Percentiles rank a stretch among this genome's conserved stretches.
Conservation (phyloP, 768 basidiomycete species). For the Mycena kentingensis region DNA sequence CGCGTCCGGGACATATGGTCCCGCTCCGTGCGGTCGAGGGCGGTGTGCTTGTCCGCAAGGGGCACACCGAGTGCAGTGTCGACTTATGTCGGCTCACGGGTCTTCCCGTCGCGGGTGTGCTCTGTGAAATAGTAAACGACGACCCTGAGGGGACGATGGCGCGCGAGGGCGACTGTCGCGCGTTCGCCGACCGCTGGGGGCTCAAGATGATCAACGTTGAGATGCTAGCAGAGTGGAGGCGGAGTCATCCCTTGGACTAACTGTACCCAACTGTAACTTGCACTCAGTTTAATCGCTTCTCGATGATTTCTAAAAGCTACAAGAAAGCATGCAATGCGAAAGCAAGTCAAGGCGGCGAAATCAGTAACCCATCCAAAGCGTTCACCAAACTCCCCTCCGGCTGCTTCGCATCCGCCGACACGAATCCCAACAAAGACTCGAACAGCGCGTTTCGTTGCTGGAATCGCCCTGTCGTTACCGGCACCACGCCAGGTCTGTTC, state of each 20-base stretch:
- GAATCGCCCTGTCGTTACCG: conserved; percentile 52
- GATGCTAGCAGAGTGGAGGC: conserved; percentile 61
- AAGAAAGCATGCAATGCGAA: conserved; percentile 17
- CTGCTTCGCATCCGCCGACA: conserved; percentile 66
- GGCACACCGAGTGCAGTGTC: conserved; percentile 90
- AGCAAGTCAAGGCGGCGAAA: conserved; percentile 18
- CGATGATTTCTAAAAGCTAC: too few relatives aligned
- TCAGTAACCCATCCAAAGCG: conserved; percentile 49
- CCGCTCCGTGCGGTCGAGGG: conserved; percentile 86
- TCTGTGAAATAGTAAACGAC: conserved; percentile 96
- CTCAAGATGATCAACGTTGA: conserved; percentile 95
- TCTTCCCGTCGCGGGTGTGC: conserved; percentile 71
- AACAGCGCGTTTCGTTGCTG: conserved; percentile 70
- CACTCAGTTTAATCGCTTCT: too few relatives aligned
- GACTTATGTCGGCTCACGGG: conserved; percentile 83
- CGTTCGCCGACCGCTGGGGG: conserved; percentile 88
- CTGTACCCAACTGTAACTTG: too few relatives aligned
- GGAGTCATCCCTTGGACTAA: conserved; percentile 34
- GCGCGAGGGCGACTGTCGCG: conserved; percentile 88
- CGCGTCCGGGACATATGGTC: conserved; percentile 93
- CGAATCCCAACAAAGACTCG: conserved; percentile 63
- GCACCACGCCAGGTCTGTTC: conserved; percentile 20
- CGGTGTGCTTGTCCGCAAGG: conserved; percentile 83
- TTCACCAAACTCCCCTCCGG: conserved; percentile 65
- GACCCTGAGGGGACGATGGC: conserved; percentile 90